Conservation (phyloP, 139 green algal species). For the Chlorella vulgaris region DNA sequence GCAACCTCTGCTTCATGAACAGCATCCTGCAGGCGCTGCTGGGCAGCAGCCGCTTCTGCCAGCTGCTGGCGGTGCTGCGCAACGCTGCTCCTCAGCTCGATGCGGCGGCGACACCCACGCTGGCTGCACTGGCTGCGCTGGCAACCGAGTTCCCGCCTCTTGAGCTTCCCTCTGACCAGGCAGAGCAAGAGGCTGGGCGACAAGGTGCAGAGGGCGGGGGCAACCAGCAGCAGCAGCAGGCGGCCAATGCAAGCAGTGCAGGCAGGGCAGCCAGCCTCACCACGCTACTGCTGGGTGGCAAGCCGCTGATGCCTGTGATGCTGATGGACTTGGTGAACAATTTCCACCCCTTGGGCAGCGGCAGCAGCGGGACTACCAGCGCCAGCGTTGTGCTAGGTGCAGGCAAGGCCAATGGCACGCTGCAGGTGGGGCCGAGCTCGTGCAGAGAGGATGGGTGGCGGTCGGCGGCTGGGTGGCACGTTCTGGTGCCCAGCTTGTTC, state of each 20-base stretch:
- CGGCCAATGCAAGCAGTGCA: too few species aligned
- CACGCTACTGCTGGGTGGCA: slow-evolving; percentile 49
- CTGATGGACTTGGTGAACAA: slow-evolving; percentile 60
- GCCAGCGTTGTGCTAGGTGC: slow-evolving; percentile 2
- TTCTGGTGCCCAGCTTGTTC: too few species aligned
- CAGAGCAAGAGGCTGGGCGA: neutral
- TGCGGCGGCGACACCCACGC: slow-evolving; percentile 44
- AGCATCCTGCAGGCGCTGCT: slow-evolving; percentile 80
- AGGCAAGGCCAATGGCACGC: slow-evolving; percentile 12
- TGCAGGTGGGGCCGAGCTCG: slow-evolving; percentile 6
- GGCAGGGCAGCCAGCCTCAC: neutral
- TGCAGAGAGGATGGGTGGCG: neutral
- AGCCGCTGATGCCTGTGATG: slow-evolving; percentile 63
- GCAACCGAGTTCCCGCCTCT: slow-evolving; percentile 50
- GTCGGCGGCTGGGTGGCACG: too few species aligned
- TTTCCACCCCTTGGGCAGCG: slow-evolving; percentile 58
- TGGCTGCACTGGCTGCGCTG: slow-evolving; percentile 62
- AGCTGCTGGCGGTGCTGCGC: slow-evolving; percentile 55
- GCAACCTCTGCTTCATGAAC: slow-evolving; percentile 89
- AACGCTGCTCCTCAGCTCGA: slow-evolving; percentile 52
- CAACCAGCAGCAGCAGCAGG: too few species aligned
- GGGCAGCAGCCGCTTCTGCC: slow-evolving; percentile 66
- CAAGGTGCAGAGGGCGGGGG: too few species aligned
- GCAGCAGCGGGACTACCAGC: neutral
- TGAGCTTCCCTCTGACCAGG: neutral